Evolutionary conservation across 2,329 filamentous ascomycete species (phyloP).

Genomic region (Plenodomus tracheiphilus): DNA sequence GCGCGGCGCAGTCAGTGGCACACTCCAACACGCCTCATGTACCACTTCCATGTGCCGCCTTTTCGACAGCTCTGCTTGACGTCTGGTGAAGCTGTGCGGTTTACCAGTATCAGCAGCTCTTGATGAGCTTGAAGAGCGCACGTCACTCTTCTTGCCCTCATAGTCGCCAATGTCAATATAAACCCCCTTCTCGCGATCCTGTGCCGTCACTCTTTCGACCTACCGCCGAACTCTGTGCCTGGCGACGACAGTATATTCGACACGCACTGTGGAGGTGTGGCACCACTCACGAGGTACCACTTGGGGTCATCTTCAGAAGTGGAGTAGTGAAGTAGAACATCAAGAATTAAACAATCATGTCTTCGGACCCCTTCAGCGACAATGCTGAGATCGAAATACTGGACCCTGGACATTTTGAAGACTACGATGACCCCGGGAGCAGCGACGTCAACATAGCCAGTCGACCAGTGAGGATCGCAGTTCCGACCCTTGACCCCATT

Average conservation of each 20-base stretch:
- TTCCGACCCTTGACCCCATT: slow-evolving; percentile 10
- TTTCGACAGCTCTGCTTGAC: background rate
- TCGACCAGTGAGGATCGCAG: background rate
- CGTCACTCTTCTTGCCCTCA: background rate
- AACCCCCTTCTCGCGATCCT: background rate
- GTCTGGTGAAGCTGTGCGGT: background rate
- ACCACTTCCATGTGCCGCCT: background rate
- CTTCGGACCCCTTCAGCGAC: slow-evolving; percentile 14
- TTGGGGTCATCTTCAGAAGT: background rate
- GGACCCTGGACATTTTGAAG: background rate
- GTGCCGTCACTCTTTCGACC: background rate
- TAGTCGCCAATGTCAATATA: background rate
- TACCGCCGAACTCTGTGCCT: background rate
- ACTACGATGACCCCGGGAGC: background rate
- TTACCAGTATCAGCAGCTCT: slow-evolving; percentile 1
- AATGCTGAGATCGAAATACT: background rate
- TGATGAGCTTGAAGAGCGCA: slow-evolving; percentile 4
- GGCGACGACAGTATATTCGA: background rate
- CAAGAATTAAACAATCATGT: background rate
- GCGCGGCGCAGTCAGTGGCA: background rate
- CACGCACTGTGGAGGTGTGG: background rate
- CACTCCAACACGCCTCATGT: background rate
- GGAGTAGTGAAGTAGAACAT: background rate
- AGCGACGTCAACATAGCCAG: background rate
- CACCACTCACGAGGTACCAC: background rate